Evolutionary conservation across 768 basidiomycete genomes (phyloP), one percentile per base, ranked within the genome.

Genomic region (Hortiboletus campestris): DNA sequence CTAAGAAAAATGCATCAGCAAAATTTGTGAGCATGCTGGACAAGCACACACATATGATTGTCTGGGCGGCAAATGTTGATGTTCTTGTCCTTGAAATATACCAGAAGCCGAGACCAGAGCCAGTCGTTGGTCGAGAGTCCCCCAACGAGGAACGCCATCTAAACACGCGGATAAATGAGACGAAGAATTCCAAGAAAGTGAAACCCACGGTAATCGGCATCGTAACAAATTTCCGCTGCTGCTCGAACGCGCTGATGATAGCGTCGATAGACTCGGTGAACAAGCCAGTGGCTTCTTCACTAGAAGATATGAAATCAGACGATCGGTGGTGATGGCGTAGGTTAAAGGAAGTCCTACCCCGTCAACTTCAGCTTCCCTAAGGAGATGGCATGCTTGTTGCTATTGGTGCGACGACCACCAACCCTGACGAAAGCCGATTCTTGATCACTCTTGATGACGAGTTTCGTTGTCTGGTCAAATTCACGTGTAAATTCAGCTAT

Each of bases 61-160:
- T 47, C 51, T 8, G 62, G 47, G 12, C 55, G 56, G 25, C n/a
- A 59, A 20, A 51, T 16, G 1, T 13, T 25, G 32, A 63, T 40
- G 2, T 49, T 43, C 44, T 2, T 53, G 2, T 0, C 11, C 19
- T 29, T 10, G 38, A 63, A 63, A 43, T 63, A 63, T 2, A 46
- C 51, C 28, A 59, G 48, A 8, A 63, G 45, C 16, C 17, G 51
- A 47, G 45, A 43, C 51, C 54, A 56, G 17, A 63, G 41, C 57
- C 58, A 56, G 31, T 57, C 46, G 12, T 55, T 63, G 3, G n/a
- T 41, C 6, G 47, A 46, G 1, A 60, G 19, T 1, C 58, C 63
- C 1, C 61, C 63, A 7, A 63, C 47, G 20, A 63, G 36, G 11
- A 63, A 60, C 4, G 36, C 63, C 28, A 7, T 46, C 62, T 63